phyloP scores from a whole-genome alignment of 78 protist species.

The Dictyostelium citrinum region DNA sequence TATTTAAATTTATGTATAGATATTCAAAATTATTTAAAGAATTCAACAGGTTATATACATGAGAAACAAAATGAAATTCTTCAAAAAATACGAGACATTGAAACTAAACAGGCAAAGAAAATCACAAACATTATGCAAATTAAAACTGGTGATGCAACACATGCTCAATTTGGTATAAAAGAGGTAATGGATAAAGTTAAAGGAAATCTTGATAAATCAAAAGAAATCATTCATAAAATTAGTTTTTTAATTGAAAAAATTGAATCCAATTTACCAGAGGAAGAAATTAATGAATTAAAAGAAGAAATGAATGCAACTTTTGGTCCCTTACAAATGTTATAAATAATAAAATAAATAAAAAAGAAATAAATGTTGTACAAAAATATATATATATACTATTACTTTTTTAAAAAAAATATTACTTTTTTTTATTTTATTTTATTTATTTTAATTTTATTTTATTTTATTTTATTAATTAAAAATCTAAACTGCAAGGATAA shows the following conservation, averaged over 20 bases:
- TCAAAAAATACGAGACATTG: constrained; percentile 27
- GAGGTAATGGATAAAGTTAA: constrained; percentile 63
- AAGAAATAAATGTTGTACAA: not conserved
- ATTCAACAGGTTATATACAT: constrained; percentile 60
- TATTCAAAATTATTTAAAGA: constrained; percentile 64
- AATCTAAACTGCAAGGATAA: constrained; percentile 65
- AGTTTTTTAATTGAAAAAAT: constrained; percentile 3
- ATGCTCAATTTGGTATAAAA: constrained; percentile 41
- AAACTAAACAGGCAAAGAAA: constrained; percentile 7
- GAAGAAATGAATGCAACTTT: constrained; percentile 25
- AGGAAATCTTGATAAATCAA: constrained; percentile 19
- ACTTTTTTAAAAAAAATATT: not conserved
- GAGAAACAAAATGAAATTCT: constrained; percentile 42
- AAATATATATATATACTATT: too few species aligned
- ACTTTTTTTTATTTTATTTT: not conserved
- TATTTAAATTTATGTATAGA: constrained; percentile 50
- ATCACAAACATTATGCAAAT: not conserved
- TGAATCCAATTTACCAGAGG: constrained; percentile 21
- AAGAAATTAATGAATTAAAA: constrained; percentile 32
- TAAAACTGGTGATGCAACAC: constrained; percentile 46
- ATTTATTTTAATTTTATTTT: too few species aligned
- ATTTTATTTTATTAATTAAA: not conserved
- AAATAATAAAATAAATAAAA: not conserved
- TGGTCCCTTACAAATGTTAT: constrained; percentile 6
- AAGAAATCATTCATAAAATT: constrained; percentile 19